Base-by-base conservation (phyloP, 257 asterid genomes). In the Plectranthus barbatus region DNA sequence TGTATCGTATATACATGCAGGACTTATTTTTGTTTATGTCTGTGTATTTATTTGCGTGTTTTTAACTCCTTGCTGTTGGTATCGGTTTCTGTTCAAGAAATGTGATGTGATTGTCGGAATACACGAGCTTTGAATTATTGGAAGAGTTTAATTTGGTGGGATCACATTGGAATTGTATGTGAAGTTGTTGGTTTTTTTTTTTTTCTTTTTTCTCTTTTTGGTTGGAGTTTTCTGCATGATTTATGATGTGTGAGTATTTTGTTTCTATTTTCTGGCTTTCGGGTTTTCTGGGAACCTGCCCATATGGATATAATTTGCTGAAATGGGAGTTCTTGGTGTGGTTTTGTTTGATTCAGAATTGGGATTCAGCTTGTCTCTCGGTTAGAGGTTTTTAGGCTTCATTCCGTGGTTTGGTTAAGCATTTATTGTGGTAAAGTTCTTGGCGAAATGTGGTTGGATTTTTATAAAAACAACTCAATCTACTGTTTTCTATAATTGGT, bases 131-230 rank as follows among this genome's bases (percentile, higher is more conserved):
- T 24, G 64, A 49, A 66, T 23, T 54, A 15, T 50, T 20, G 12
- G n/a, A 52, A 57, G 69, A 64, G 67, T 75, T 72, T 4, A 68
- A 70, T 79, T 72, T 72, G 34, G 72, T 69, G 69, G 75, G 81
- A 79, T 75, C 84, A 70, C 79, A 72, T 76, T 79, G 69, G 62
- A 69, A 75, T 75, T 79, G 36, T 58, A 46, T 23, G 51, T 49
- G 7, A 15, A 66, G 72, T 56, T 53, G 26, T 29, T 66, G 55
- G 52, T 40, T 62, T 56, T 42, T 21, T n/a, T n/a, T n/a, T n/a
- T n/a, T n/a, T n/a, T n/a, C n/a, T n/a, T n/a, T n/a, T 9, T 45
- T 20, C 36, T 50, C 21, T 50, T 20, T 21, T 13, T 57, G 34
- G 44, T 48, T 53, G 29, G 62, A 14, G 20, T 62, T n/a, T 36